phyloP scores from a whole-genome alignment of 306 rosid species.

The Cucurbita ficifolia region DNA sequence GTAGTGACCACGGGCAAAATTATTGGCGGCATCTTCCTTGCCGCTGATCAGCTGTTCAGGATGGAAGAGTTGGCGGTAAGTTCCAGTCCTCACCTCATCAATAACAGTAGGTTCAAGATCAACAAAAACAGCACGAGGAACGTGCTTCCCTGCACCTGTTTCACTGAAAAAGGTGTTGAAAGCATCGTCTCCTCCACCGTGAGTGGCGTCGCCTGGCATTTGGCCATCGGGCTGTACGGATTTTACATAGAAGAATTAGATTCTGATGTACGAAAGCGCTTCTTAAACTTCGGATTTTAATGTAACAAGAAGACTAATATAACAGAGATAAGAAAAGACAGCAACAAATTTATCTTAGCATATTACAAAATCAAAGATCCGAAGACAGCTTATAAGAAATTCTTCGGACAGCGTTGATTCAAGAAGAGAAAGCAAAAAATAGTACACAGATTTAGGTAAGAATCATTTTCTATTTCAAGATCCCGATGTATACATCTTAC shows the following conservation, averaged over 20 bases:
- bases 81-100: constrained; percentile 69
- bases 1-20: constrained; percentile 81
- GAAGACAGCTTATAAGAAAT: background rate
- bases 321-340: background rate
- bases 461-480: background rate
- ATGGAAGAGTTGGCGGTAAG: constrained; percentile 67
- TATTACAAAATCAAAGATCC: background rate
- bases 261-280: background rate
- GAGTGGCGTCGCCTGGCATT: constrained; percentile 60
- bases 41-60: constrained; percentile 75
- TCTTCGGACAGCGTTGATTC: background rate
- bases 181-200: constrained; percentile 73
- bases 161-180: constrained; percentile 82
- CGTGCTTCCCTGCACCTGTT: constrained; percentile 76
- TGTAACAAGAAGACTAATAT: too few relatives aligned
- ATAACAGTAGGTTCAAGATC: constrained; percentile 78
- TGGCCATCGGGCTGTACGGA: constrained; percentile 55
- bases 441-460: background rate
- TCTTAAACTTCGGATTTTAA: background rate
- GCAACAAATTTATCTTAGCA: background rate
- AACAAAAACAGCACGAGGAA: constrained; percentile 70
- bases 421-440: too few relatives aligned
- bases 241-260: background rate
- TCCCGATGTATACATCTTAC: background rate
- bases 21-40: constrained; percentile 78